Evolutionary conservation across 768 basidiomycete species (phyloP).

Genomic region (Phaeotremella fagi): DNA sequence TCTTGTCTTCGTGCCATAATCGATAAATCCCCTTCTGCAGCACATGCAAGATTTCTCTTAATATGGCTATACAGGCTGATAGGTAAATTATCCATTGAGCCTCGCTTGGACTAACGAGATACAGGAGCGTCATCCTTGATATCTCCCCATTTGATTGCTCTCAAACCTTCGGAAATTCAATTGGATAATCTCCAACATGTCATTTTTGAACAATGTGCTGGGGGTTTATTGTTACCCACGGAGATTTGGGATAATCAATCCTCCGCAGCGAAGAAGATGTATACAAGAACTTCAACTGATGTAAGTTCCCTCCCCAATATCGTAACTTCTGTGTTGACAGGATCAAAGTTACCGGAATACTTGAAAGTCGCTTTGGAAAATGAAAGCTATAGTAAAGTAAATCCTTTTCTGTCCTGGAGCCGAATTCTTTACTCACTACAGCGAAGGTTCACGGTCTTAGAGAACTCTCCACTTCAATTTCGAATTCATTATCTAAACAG

Average conservation of each 20-base stretch:
- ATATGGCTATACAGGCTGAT: constrained; percentile 33
- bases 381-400: constrained; percentile 30
- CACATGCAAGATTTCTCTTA: constrained; percentile 29
- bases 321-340: too few species aligned
- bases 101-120: background rate
- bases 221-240: constrained; percentile 12
- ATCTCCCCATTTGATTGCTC: constrained; percentile 1
- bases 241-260: constrained; percentile 8
- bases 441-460: constrained; percentile 20
- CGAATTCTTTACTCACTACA: background rate
- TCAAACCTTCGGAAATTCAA: constrained; percentile 30
- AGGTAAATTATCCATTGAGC: constrained; percentile 16
- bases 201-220: constrained; percentile 20
- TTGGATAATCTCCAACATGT: constrained; percentile 31
- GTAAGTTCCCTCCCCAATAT: constrained; percentile 11
- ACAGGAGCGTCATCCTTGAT: constrained; percentile 12
- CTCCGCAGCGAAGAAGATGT: constrained; percentile 21
- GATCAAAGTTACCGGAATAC: constrained; percentile 27
- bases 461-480: constrained; percentile 7
- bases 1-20: constrained; percentile 20
- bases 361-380: constrained; percentile 27
- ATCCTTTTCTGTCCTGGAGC: background rate
- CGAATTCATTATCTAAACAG: constrained; percentile 15
- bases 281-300: constrained; percentile 13
- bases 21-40: constrained; percentile 21